Evolutionary conservation across 2,329 filamentous ascomycete species (phyloP), one percentile per base, ranked within the genome.

Genomic region (Trichoderma atrobrunneum): DNA sequence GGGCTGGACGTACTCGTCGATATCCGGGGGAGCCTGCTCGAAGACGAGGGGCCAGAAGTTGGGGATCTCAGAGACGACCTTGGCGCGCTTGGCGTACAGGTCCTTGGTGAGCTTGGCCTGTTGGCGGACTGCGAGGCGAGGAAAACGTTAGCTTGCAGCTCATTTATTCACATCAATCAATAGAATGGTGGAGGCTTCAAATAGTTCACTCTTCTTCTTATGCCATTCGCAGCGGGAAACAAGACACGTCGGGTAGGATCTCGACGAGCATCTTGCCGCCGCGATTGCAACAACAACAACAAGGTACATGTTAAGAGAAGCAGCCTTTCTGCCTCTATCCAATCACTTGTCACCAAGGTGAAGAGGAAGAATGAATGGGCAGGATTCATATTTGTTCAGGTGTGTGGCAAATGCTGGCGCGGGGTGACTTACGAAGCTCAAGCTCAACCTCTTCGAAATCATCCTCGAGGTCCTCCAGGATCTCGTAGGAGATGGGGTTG

Each of bases 21-120:
- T 88, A 74, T 97, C 94, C 61, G 88, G 87, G 2, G 95, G 94
- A 3, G 93, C 91, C 84, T 94, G 92, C 85, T 97, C 93, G 80
- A 98, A 88, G 72, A 98, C 95, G 72, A 97, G 89, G n/a, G 93
- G 87, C 96, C 96, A 98, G 89, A 98, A 99, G 84, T 93, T 90
- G 77, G 90, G 89, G 79, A 98, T 95, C 79, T 91, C 86, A 74
- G 88, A 82, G 75, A 96, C 85, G 75, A 94, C 83, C 77, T 89
- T 87, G 75, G 89, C 86, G 80, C 95, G 93, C 84, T 92, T 93
- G 77, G 88, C 86, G 85, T 94, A 97, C 74, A 97, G 88, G 59
- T 91, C 87, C 73, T 86, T 85, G 78, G 89, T 88, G 77, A 94
- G 86, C 75, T 87, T 84, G 76, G 91, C 88, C 81, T 95, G 91